Base-by-base conservation (phyloP, 2,329 filamentous ascomycete species). In the Trichoderma sp. region DNA sequence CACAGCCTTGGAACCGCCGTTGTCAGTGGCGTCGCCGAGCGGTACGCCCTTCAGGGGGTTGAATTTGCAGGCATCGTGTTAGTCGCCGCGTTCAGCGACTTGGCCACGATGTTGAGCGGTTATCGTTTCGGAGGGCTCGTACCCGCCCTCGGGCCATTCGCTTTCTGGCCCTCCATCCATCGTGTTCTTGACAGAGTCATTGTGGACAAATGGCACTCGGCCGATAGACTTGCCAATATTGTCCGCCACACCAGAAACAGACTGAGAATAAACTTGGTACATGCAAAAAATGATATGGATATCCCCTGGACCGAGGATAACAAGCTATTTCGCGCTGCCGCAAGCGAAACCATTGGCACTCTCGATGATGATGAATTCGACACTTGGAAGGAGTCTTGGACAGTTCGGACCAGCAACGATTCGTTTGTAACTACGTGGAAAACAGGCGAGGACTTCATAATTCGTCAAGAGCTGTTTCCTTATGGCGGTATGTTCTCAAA, bases 1-100 rank as follows among this genome's bases (percentile, higher is more conserved):
- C 94, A 97, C 73, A 95, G 91, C 73, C 85, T 98, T 0, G 94
- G 94, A 27, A 97, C 94, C 0, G 94, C 92, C 0, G 92, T 97
- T 1, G 88, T 90, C 6, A 86, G 89, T 54, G 94, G 88, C 2
- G 88, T 92, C 1, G 89, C 88, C 1, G 89, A 97, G 73, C 85
- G 88, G 66, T 94, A 91, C 73, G 85, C 87, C 3, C 74, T 82
- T 60, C 80, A 82, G 64, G 85, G 83, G 5, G 81, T 88, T 53
- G 87, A 91, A 32, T 96, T 97, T 74, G 93, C 92, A 0, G 91
- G 91, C 17, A 83, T 97, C 2, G 82, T 97, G 25, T 85, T 97
- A 13, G 86, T 96, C 5, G 90, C 93, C 0, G 88, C 89, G 1
- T 97, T 97, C 81, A 90, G 89, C 61, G 89, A 88, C 69, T 79